These are phyloP conservation scores for Umbelopsis sp. DNA, from an alignment of 371 early-diverging fungal species.

Conservation along the genomic window DNA sequence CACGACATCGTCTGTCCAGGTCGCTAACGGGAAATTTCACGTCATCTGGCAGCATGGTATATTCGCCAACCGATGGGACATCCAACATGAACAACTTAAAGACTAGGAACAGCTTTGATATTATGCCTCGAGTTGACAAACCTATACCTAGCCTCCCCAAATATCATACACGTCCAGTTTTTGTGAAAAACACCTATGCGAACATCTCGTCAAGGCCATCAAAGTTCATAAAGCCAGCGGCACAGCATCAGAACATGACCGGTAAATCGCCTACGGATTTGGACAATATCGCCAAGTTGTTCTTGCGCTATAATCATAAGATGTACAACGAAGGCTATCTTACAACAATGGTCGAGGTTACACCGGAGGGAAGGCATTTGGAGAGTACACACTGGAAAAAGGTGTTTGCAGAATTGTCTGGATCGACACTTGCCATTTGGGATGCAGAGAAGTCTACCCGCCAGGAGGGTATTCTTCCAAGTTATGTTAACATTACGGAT, in stretches of 20 bases:
- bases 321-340: constrained; percentile 73
- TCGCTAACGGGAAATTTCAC: background rate
- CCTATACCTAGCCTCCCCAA: background rate
- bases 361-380: constrained; percentile 43
- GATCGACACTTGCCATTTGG: constrained; percentile 70
- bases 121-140: background rate
- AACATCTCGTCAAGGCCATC: constrained; percentile 25
- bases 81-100: background rate
- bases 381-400: constrained; percentile 57
- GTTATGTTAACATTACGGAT: constrained; percentile 69
- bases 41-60: background rate
- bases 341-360: constrained; percentile 58
- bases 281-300: constrained; percentile 41
- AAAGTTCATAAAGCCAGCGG: constrained; percentile 30
- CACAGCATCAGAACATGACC: constrained; percentile 17
- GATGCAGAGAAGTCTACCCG: constrained; percentile 38
- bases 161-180: background rate
- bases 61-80: background rate
- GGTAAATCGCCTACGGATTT: constrained; percentile 27
- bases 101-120: constrained; percentile 7
- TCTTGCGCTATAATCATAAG: constrained; percentile 64
- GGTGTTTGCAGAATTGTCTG: constrained; percentile 73
- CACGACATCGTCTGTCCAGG: background rate
- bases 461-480: constrained; percentile 56
- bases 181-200: constrained; percentile 13